Conservation (phyloP, 805 yeast genomes). For the Zygosaccharomyces pseudorouxii region DNA sequence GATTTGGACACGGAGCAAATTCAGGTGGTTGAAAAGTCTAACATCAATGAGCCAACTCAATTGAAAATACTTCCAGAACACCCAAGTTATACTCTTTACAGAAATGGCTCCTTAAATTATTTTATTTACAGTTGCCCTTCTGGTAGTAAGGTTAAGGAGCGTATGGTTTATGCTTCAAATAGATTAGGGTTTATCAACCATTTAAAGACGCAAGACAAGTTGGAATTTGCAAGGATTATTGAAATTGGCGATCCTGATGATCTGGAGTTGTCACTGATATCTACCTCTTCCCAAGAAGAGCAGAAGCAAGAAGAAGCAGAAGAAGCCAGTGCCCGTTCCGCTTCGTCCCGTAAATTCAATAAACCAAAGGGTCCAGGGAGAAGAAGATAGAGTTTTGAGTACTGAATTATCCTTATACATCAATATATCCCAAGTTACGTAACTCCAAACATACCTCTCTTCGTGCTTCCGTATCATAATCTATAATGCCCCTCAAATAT, state of each 20-base stretch:
- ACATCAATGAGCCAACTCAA: constrained; percentile 29
- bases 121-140: constrained; percentile 89
- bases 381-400: constrained; percentile 25
- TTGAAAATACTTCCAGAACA: constrained; percentile 37
- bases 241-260: constrained; percentile 76
- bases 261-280: constrained; percentile 44
- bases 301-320: constrained; percentile 32
- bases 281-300: constrained; percentile 27
- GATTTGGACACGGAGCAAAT: constrained; percentile 48
- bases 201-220: constrained; percentile 38
- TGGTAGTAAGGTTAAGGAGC: constrained; percentile 79
- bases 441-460: constrained; percentile 11
- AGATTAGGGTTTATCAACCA: constrained; percentile 55
- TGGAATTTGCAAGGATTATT: constrained; percentile 44
- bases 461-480: constrained; percentile 19
- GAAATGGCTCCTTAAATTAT: constrained; percentile 39
- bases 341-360: constrained; percentile 36
- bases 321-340: constrained; percentile 12
- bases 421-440: constrained; percentile 8
- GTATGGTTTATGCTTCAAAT: constrained; percentile 90
- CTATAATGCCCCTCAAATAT: constrained; percentile 12
- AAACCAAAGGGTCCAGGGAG: constrained; percentile 74
- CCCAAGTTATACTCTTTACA: constrained; percentile 60
- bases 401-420: neutral
- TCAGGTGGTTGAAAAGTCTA: constrained; percentile 32